A percentile compares a stretch with the other conserved stretches of the same genome.
Conservation (phyloP, 139 green algal species). For the Asterochloris erici region DNA sequence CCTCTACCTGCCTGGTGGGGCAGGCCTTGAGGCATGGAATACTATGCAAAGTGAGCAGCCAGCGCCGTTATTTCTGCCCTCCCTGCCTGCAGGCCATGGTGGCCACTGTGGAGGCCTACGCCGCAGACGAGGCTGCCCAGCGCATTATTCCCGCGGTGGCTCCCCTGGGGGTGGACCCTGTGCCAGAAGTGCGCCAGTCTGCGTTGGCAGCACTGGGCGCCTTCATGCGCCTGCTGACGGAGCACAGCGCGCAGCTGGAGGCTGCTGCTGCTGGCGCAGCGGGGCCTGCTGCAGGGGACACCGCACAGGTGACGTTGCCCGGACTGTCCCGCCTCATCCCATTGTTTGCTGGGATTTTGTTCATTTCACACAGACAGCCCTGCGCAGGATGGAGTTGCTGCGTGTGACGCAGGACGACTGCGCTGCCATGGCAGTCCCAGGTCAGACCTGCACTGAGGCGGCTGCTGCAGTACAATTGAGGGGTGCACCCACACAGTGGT, state of each 20-base stretch:
- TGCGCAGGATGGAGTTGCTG: too few species aligned
- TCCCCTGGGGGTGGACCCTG: conserved; percentile 76
- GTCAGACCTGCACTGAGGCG: too few species aligned
- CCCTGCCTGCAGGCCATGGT: conserved; percentile 58
- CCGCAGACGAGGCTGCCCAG: conserved; percentile 67
- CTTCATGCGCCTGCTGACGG: conserved; percentile 32
- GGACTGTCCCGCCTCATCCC: neutral
- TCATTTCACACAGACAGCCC: too few species aligned
- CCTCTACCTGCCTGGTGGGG: neutral
- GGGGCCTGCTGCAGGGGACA: neutral
- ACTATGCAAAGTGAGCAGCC: neutral
- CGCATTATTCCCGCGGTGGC: conserved; percentile 75
- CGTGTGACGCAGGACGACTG: too few species aligned
- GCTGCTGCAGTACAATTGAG: too few species aligned
- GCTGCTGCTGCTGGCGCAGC: too few species aligned
- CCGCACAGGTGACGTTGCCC: conserved; percentile 18
- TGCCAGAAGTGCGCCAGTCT: conserved; percentile 57
- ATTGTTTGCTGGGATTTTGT: neutral
- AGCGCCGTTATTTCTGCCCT: neutral
- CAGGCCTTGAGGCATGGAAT: neutral
- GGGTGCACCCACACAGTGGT: too few species aligned
- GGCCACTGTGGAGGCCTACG: conserved; percentile 67
- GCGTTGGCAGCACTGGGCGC: conserved; percentile 49
- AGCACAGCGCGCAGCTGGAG: too few species aligned
- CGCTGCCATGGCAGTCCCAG: too few species aligned